These are phyloP conservation scores for Cordyceps farinosa DNA, from an alignment of 2,329 filamentous ascomycete genomes.

Conservation along the genomic window DNA sequence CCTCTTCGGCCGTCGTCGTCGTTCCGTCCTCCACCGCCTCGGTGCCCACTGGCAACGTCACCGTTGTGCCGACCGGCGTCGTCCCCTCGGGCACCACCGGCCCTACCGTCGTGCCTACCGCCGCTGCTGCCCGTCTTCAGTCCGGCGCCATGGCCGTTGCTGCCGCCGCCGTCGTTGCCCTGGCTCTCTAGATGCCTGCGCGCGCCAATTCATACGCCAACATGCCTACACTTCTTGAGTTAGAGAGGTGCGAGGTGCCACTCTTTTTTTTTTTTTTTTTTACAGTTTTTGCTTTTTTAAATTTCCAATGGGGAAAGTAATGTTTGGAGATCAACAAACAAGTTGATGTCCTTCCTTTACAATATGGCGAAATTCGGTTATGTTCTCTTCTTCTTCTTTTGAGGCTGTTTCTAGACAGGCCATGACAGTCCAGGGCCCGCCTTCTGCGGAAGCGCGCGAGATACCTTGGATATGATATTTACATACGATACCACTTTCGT, in stretches of 20 bases:
- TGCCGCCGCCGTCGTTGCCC: slow-evolving; percentile 4
- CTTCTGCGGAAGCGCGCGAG: neutral
- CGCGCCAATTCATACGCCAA: too few species aligned
- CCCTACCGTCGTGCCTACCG: slow-evolving; percentile 26
- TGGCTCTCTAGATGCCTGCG: slow-evolving; percentile 10
- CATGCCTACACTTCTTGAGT: neutral
- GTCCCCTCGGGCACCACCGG: slow-evolving; percentile 1
- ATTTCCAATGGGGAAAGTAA: slow-evolving; percentile 27
- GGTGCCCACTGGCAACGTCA: neutral
- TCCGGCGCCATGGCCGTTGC: slow-evolving; percentile 39
- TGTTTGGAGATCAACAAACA: slow-evolving; percentile 28
- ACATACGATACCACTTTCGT: slow-evolving; percentile 12
- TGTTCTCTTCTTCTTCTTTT: neutral
- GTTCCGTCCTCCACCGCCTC: neutral
- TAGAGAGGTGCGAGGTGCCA: neutral
- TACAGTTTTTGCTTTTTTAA: slow-evolving; percentile 11
- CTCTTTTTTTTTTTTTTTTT: slow-evolving; percentile 16
- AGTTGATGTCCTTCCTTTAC: slow-evolving; percentile 2
- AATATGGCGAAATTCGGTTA: neutral
- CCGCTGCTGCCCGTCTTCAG: slow-evolving; percentile 35
- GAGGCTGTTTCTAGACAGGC: neutral
- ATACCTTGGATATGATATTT: neutral
- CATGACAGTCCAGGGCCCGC: neutral
- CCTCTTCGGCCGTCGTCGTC: neutral
- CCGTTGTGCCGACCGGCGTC: slow-evolving; percentile 17